A percentile compares a stretch with the other conserved stretches of the same genome.
These are phyloP conservation scores for Farysia itapuensis DNA, from an alignment of 1,284 basidiomycete genomes.

Conservation along the genomic window DNA sequence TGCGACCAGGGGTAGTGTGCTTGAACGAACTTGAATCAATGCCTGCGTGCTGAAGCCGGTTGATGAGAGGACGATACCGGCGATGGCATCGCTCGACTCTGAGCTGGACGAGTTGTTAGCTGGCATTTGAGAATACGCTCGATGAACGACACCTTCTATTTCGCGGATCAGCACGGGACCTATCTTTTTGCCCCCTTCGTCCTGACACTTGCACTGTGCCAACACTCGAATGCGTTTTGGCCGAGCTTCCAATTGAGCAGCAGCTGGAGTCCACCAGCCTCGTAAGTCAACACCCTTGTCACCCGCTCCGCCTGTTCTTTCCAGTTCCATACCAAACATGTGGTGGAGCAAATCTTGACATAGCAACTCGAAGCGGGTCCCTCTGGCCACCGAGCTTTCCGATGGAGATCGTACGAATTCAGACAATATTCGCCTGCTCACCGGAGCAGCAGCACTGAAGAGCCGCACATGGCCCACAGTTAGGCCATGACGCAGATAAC, in stretches of 20 bases:
- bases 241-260: constrained; percentile 27
- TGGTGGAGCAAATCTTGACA: constrained; percentile 68
- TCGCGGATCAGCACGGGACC: constrained; percentile 80
- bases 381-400: constrained; percentile 65
- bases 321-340: constrained; percentile 75
- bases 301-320: constrained; percentile 72
- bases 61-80: constrained; percentile 12
- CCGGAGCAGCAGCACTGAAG: too few species aligned
- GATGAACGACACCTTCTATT: constrained; percentile 66
- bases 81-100: neutral
- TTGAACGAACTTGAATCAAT: constrained; percentile 30
- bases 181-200: constrained; percentile 74
- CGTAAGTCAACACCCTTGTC: constrained; percentile 86
- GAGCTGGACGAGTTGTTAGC: neutral
- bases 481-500: too few species aligned
- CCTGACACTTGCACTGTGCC: constrained; percentile 75
- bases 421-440: too few species aligned
- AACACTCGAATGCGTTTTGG: constrained; percentile 69
- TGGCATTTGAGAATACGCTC: constrained; percentile 5
- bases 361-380: constrained; percentile 74
- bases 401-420: too few species aligned
- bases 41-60: constrained; percentile 47
- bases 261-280: constrained; percentile 89
- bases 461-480: too few species aligned
- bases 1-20: constrained; percentile 26